Percentiles rank a stretch among this genome's conserved stretches.
phyloP scores from a whole-genome alignment of 2,329 filamentous ascomycete species.

The Penicillium sp. region DNA sequence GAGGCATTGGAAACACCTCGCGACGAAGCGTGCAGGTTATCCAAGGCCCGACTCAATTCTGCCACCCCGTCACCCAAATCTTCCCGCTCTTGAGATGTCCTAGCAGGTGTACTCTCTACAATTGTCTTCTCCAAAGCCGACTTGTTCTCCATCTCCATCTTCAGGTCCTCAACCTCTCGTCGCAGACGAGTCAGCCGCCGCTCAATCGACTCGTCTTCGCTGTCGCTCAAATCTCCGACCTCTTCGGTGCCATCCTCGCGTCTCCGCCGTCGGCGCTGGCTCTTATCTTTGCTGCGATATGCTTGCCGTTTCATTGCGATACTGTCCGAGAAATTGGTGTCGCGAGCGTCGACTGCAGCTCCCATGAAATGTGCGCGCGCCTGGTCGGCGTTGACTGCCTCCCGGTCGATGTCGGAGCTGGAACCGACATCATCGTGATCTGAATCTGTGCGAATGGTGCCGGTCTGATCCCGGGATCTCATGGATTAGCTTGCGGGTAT shows the following conservation, averaged over 20 bases:
- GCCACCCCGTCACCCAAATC: conserved; percentile 59
- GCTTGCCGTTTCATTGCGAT: conserved; percentile 79
- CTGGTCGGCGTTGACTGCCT: conserved; percentile 71
- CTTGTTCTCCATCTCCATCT: conserved; percentile 48
- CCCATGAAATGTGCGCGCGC: conserved; percentile 79
- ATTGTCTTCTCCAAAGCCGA: conserved; percentile 56
- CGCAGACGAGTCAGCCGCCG: conserved; percentile 78
- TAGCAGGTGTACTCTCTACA: conserved; percentile 26
- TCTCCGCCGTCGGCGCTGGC: conserved; percentile 56
- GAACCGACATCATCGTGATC: conserved; percentile 56
- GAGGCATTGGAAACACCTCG: conserved; percentile 22
- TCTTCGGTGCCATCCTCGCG: conserved; percentile 53
- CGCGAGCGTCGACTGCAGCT: conserved; percentile 70
- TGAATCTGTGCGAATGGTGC: conserved; percentile 58
- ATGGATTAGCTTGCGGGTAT: conserved; percentile 43
- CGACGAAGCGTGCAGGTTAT: conserved; percentile 55
- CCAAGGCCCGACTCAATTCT: conserved; percentile 70
- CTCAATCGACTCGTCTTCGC: conserved; percentile 75
- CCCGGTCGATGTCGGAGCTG: conserved; percentile 68
- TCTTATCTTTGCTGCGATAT: conserved; percentile 68
- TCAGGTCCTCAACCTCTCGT: conserved; percentile 76
- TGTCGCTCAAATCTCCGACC: conserved; percentile 73
- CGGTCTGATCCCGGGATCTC: conserved; percentile 48
- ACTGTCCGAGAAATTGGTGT: conserved; percentile 87
- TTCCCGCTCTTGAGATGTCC: conserved; percentile 42